Evolutionary conservation across 208 protist species (phyloP), one percentile per base, ranked within the genome.

Genomic region (Trypanosoma lewisi): DNA sequence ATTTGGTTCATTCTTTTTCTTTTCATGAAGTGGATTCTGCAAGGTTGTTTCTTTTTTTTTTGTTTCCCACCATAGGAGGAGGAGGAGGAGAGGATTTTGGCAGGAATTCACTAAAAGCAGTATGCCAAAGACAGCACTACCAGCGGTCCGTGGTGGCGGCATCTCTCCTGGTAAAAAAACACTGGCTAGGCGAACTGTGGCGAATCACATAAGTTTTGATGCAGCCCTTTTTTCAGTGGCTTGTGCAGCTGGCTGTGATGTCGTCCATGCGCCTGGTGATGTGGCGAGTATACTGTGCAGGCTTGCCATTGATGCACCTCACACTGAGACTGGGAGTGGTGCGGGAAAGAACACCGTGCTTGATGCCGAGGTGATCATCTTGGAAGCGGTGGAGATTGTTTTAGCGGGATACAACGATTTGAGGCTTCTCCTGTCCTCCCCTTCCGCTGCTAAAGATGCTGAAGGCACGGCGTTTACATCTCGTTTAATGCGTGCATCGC

Each of bases 291-390:
- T 37, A 5, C 41, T 51, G 28, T 2, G 25, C 4, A n/a, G 12
- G 19, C 30, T 62, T 50, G 42, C 27, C n/a, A 2, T 6, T 2
- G 19, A 34, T 25, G 2, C 36, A 17, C 39, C 36, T 16, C 33
- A 17, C 6, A 16, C 8, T 2, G n/a, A 39, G 19, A 3, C 21
- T 33, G 33, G 3, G 33, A 33, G n/a, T 36, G 59, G 33, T 12
- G 48, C 23, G 23, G n/a, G 9, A 11, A 17, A 21, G 16, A 7
- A 3, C 19, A 37, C 16, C 28, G 28, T 8, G 23, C 19, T 42
- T 31, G 55, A 63, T 8, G 55, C 39, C 36, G 53, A 60, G 54
- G 36, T 21, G 17, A 28, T 70, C 19, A 55, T 70, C 17, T 37
- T 62, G 27, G 36, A 57, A 0, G 53, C 64, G 2, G 50, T 63